phyloP scores from a whole-genome alignment of 176 grass and related monocot genomes.

The Cocos nucifera region DNA sequence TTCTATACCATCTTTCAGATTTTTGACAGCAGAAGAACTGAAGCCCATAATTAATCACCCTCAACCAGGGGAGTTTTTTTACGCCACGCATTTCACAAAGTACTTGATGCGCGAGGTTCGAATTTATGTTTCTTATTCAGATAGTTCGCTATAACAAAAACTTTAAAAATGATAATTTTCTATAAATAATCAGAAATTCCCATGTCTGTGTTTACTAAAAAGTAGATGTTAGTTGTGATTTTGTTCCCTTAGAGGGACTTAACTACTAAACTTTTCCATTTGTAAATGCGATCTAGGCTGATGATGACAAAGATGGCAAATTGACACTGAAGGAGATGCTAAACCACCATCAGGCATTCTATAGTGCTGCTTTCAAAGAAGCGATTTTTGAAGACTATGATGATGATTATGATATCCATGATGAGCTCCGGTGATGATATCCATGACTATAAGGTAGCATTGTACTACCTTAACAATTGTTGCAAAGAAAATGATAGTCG shows the following conservation, averaged over 20 bases:
- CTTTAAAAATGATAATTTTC: too few relatives aligned
- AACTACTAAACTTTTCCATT: too few relatives aligned
- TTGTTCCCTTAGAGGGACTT: too few relatives aligned
- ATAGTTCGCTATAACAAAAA: neutral
- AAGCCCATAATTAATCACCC: conserved; percentile 25
- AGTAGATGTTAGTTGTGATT: too few relatives aligned
- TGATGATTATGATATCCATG: neutral
- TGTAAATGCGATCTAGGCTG: conserved; percentile 16
- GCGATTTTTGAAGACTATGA: neutral
- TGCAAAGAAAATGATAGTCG: too few relatives aligned
- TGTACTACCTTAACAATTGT: too few relatives aligned
- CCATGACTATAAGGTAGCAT: too few relatives aligned
- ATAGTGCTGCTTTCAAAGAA: conserved; percentile 24
- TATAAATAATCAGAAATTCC: too few relatives aligned
- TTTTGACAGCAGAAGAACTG: conserved; percentile 34
- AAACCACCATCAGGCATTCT: conserved; percentile 28
- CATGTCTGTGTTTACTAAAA: too few relatives aligned
- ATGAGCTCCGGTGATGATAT: conserved; percentile 25
- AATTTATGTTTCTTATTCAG: neutral
- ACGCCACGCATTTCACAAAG: conserved; percentile 16
- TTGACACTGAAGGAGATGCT: conserved; percentile 37
- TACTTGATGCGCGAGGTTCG: conserved; percentile 26
- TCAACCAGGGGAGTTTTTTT: conserved; percentile 26
- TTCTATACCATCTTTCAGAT: conserved; percentile 2
- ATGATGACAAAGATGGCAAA: conserved; percentile 30